phyloP scores from a whole-genome alignment of 2,329 filamentous ascomycete species.

The Dactylellina leptospora region DNA sequence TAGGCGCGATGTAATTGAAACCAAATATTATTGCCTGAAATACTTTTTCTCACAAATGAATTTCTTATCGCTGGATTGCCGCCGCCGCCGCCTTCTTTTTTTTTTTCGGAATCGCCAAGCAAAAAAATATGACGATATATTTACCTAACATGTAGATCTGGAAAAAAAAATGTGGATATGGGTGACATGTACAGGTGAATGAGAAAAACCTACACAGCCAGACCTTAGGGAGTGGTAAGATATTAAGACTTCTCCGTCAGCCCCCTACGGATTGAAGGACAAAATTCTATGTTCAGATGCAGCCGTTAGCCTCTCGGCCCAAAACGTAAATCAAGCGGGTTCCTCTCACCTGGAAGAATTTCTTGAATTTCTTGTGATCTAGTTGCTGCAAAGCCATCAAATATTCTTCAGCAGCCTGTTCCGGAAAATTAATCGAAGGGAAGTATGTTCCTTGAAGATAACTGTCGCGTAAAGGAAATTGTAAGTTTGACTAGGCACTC shows the following conservation, averaged over 20 bases:
- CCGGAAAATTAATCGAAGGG: conserved; percentile 55
- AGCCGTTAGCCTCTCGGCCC: neutral
- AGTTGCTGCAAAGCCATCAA: conserved; percentile 53
- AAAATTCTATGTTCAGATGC: conserved; percentile 30
- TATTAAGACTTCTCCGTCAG: conserved; percentile 1
- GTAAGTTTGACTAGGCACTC: neutral
- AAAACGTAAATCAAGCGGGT: neutral
- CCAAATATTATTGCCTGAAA: neutral
- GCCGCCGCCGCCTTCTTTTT: neutral
- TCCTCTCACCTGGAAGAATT: conserved; percentile 55
- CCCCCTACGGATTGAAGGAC: conserved; percentile 48
- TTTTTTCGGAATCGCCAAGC: neutral
- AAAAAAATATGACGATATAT: conserved; percentile 15
- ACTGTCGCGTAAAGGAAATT: conserved; percentile 13
- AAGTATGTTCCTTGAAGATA: conserved; percentile 56
- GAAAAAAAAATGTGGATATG: conserved; percentile 10
- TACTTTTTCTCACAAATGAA: too few relatives aligned
- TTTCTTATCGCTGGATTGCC: neutral
- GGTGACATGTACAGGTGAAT: neutral
- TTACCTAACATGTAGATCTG: too few relatives aligned
- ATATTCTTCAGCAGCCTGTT: conserved; percentile 55
- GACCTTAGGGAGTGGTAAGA: neutral
- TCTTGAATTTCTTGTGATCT: conserved; percentile 56
- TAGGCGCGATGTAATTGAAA: neutral
- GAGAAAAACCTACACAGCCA: too few relatives aligned